Percentiles rank a stretch among this genome's conserved stretches.
Evolutionary conservation across 2,329 filamentous ascomycete species (phyloP).

Genomic region (Colletotrichum scovillei): DNA sequence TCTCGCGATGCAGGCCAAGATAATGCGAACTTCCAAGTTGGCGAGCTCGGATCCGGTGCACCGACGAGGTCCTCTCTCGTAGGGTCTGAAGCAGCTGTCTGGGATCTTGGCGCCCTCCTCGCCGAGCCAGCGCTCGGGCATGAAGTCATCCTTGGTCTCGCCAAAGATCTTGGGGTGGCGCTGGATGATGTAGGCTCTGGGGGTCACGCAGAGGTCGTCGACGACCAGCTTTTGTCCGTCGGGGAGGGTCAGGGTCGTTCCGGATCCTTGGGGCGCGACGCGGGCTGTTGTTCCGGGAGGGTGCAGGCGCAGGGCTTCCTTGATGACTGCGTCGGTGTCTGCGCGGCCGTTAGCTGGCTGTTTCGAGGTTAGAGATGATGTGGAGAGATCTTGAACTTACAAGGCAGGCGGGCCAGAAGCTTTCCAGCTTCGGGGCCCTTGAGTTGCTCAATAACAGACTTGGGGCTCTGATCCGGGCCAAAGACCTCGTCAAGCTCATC

Average conservation of each 20-base stretch:
- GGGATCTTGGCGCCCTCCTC: slow-evolving; percentile 23
- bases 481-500: slow-evolving; percentile 50
- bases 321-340: slow-evolving; percentile 49
- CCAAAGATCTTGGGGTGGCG: slow-evolving; percentile 47
- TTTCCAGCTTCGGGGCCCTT: slow-evolving; percentile 42
- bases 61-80: slow-evolving; percentile 22
- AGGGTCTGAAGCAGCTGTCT: slow-evolving; percentile 22
- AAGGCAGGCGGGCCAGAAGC: slow-evolving; percentile 45
- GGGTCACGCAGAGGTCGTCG: slow-evolving; percentile 49
- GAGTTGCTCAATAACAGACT: slow-evolving; percentile 42
- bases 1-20: slow-evolving; percentile 20
- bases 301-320: slow-evolving; percentile 49
- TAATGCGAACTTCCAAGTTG: slow-evolving; percentile 21
- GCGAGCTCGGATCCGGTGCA: slow-evolving; percentile 28
- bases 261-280: slow-evolving; percentile 30
- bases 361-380: too few species aligned
- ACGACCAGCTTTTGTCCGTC: slow-evolving; percentile 43
- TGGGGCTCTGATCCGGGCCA: slow-evolving; percentile 40
- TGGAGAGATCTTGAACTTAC: background rate
- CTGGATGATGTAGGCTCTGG: slow-evolving; percentile 47
- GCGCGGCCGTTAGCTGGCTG: background rate
- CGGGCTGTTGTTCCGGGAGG: slow-evolving; percentile 47
- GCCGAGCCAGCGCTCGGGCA: slow-evolving; percentile 52
- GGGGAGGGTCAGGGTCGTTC: slow-evolving; percentile 41
- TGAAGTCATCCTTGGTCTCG: slow-evolving; percentile 47